Conservation (phyloP, 345 rosid species). For the Citrus inodora region DNA sequence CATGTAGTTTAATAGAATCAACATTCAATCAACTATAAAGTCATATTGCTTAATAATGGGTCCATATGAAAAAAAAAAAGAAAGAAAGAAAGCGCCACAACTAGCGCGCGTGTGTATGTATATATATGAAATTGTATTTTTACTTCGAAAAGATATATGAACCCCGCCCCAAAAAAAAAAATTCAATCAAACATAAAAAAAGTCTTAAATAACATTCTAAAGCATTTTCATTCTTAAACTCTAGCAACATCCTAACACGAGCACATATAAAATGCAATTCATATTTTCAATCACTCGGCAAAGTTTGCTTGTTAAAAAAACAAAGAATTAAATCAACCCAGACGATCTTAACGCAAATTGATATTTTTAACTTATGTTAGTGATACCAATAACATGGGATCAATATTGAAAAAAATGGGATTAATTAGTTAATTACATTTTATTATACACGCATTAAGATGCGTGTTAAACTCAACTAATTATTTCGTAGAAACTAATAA, state of each 20-base stretch:
- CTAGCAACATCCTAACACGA: not conserved
- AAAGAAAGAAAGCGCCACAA: too few relatives aligned
- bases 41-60: too few relatives aligned
- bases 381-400: not conserved
- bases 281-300: too few relatives aligned
- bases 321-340: too few relatives aligned
- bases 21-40: too few relatives aligned
- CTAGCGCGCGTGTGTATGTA: too few relatives aligned
- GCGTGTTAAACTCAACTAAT: constrained; percentile 18
- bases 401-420: not conserved
- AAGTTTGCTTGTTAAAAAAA: not conserved
- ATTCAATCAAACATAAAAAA: too few relatives aligned
- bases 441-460: constrained; percentile 30
- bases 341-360: not conserved
- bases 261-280: not conserved
- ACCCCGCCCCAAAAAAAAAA: too few relatives aligned
- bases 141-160: too few relatives aligned
- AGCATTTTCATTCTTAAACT: not conserved
- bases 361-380: not conserved
- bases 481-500: constrained; percentile 6
- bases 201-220: not conserved
- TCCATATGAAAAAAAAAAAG: too few relatives aligned
- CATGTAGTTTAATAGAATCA: too few relatives aligned
- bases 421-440: not conserved
- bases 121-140: too few relatives aligned